phyloP scores from a whole-genome alignment of 306 rosid genomes.

The Carpinus fangiana region DNA sequence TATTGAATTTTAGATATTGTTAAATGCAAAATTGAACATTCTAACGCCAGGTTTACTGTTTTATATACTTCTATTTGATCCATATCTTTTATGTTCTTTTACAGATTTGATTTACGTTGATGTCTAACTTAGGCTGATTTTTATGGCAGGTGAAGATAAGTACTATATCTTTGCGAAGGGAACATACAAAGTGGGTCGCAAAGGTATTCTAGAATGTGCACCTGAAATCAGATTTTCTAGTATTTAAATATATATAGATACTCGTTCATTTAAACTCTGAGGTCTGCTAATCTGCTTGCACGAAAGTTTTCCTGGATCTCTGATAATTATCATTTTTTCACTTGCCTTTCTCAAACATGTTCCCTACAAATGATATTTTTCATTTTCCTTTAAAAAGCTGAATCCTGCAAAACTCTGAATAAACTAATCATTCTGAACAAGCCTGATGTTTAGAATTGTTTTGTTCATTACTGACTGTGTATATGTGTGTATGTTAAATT shows the following conservation, averaged over 20 bases:
- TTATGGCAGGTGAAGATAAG: constrained; percentile 67
- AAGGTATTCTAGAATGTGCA: constrained; percentile 50
- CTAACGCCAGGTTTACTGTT: not conserved
- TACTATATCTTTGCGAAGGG: constrained; percentile 76
- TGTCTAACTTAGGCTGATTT: constrained; percentile 5
- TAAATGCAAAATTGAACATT: not conserved
- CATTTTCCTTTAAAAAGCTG: not conserved
- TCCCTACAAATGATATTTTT: no score
- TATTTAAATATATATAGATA: not conserved
- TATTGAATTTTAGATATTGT: not conserved
- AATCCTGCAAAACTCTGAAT: not conserved
- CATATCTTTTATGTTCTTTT: not conserved
- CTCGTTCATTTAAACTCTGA: not conserved
- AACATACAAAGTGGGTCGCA: constrained; percentile 80
- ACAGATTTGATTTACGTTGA: not conserved
- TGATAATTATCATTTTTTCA: not conserved
- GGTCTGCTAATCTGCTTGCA: not conserved
- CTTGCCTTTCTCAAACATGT: not conserved
- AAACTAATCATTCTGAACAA: not conserved
- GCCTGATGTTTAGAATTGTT: no score
- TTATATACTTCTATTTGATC: not conserved
- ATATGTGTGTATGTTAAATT: not conserved
- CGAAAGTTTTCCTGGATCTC: not conserved
- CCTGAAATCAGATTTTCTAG: not conserved
- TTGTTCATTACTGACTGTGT: not conserved